Evolutionary conservation across 202 grass and related monocot genomes (phyloP).

Genomic region (Dendrocalamus latiflorus): DNA sequence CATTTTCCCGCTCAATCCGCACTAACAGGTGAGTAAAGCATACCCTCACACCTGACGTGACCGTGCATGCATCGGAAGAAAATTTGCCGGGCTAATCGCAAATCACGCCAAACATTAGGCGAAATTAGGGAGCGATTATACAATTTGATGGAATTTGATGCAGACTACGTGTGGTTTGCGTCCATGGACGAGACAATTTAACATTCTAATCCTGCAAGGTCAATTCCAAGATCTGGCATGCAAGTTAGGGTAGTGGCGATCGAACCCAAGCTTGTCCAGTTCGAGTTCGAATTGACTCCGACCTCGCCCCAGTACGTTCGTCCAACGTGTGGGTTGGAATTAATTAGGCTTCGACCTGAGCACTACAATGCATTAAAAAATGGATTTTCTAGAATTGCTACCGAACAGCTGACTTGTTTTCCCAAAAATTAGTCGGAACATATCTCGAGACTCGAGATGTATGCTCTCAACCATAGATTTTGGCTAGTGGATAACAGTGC

Average conservation of each 20-base stretch:
- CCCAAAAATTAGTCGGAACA: too few species aligned
- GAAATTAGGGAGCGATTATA: background rate
- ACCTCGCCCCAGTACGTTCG: background rate
- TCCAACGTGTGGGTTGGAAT: background rate
- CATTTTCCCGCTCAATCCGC: conserved; percentile 30
- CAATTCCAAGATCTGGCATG: conserved; percentile 13
- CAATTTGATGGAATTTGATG: background rate
- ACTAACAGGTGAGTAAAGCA: conserved; percentile 14
- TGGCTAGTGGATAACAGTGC: too few species aligned
- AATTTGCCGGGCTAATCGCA: background rate
- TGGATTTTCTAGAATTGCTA: background rate
- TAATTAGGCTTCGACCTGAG: background rate
- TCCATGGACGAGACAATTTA: background rate
- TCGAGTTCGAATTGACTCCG: background rate
- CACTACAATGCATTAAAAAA: background rate
- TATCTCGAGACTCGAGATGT: too few species aligned
- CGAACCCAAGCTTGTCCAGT: background rate
- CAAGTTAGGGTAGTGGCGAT: background rate
- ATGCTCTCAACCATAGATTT: too few species aligned
- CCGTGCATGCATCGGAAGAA: background rate
- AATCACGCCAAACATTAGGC: conserved; percentile 21
- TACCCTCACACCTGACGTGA: background rate
- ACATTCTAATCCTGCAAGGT: background rate
- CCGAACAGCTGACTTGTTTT: too few species aligned
- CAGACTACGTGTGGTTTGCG: background rate